Evolutionary conservation across 2,329 filamentous ascomycete genomes (phyloP), one percentile per base, ranked within the genome.

Genomic region (Dothistroma pini): DNA sequence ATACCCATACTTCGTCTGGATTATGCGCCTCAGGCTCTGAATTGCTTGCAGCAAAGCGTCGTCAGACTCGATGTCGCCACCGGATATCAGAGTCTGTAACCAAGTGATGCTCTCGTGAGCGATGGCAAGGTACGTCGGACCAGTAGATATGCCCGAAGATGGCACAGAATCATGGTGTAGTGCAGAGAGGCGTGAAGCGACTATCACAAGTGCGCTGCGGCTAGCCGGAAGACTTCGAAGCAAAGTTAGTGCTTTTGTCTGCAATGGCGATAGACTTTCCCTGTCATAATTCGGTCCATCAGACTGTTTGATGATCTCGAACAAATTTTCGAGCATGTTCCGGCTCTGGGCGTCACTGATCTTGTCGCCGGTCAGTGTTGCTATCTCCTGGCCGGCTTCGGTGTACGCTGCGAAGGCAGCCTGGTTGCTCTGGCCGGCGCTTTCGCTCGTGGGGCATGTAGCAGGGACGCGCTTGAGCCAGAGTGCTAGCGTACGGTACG

Each of bases 361-460:
- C 16, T 85, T 83, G 8, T 80, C 76, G 60, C 88, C 82, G 53
- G 91, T 85, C 5, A 97, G 82, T 0, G 86, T 84, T 70, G 96
- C 96, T 0, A 97, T 82, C 68, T 95, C 88, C 59, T 86, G 81
- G 47, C 95, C 84, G 1, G 89, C 83, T 22, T 87, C 83, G 0
- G 95, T 84, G 76, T 96, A 97, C n/a, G 92, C 89, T 32, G 90
- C 78, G n/a, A 93, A 83, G 11, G 90, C 92, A 59, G 88, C 87
- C 71, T 96, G 91, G 66, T 95, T 96, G 12, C 71, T 71, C 16
- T 60, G 57, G 22, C 29, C 14, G 22, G 65, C 62, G 50, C 52
- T 51, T 16, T 63, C 61, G 19, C 25, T 56, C 2, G 66, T 62
- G 31, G 63, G 54, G 1, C 61, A 57, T 29, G 56, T 56, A 9